phyloP scores from a whole-genome alignment of 441 rosid genomes.

The Cnidoscolus chayamansa region DNA sequence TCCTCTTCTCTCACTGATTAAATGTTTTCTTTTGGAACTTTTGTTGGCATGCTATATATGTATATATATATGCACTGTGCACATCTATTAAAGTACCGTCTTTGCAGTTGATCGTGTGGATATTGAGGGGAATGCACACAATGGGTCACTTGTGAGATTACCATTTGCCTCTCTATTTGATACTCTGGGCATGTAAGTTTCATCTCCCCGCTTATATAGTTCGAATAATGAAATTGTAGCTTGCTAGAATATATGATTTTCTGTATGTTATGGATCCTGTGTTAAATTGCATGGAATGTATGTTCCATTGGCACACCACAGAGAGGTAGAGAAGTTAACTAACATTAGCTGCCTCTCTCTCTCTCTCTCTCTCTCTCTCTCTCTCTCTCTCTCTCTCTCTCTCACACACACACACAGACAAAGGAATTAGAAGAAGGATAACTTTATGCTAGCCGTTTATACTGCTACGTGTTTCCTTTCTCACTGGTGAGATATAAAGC shows the following conservation, averaged over 20 bases:
- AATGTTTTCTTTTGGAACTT: constrained; percentile 11
- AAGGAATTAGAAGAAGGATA: no score
- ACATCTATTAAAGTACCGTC: constrained; percentile 21
- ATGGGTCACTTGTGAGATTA: constrained; percentile 62
- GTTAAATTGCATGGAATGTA: not conserved
- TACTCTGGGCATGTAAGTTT: constrained; percentile 87
- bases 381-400: no score
- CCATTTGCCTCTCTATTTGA: constrained; percentile 93
- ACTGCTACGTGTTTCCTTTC: not conserved
- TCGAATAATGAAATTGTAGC: not conserved
- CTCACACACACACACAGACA: no score
- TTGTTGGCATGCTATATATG: constrained; percentile 12
- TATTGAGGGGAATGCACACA: constrained; percentile 65
- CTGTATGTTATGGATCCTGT: not conserved
- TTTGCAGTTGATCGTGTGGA: constrained; percentile 84
- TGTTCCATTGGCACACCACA: no score
- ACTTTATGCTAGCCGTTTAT: not conserved
- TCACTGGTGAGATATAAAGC: no score
- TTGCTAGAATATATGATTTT: not conserved
- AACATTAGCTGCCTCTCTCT: no score
- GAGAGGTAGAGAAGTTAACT: no score
- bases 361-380: no score
- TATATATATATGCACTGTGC: constrained; percentile 6
- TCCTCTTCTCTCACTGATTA: constrained; percentile 15
- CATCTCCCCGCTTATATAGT: not conserved